Conservation (phyloP, 306 rosid species). For the Amphicarpaea edgeworthii region DNA sequence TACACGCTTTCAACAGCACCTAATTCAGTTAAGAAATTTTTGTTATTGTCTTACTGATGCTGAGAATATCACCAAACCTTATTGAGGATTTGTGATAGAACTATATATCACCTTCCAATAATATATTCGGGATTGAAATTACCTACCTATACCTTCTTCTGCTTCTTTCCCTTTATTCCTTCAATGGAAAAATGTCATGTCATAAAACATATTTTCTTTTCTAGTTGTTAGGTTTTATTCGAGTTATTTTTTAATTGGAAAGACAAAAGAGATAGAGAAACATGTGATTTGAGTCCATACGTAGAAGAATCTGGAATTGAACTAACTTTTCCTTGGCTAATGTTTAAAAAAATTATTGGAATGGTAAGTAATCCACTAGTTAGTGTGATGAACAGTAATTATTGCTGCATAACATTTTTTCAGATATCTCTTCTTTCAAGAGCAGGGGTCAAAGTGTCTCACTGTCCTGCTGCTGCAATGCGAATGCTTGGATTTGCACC, state of each 20-base stretch:
- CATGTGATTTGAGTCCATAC: background rate
- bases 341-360: background rate
- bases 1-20: constrained; percentile 15
- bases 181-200: background rate
- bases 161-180: background rate
- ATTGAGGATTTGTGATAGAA: background rate
- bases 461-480: constrained; percentile 94
- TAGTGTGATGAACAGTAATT: constrained; percentile 6
- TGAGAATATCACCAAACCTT: background rate
- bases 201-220: background rate
- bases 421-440: constrained; percentile 80
- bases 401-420: constrained; percentile 40
- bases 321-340: background rate
- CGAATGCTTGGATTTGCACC: constrained; percentile 97
- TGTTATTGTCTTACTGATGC: background rate
- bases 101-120: background rate
- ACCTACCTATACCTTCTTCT: background rate
- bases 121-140: background rate
- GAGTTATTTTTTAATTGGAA: background rate
- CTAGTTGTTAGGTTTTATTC: background rate
- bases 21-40: background rate
- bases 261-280: background rate
- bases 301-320: background rate
- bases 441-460: constrained; percentile 85
- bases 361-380: constrained; percentile 10